Conservation (phyloP, 83 land plant genomes). For the Diphasiastrum complanatum region DNA sequence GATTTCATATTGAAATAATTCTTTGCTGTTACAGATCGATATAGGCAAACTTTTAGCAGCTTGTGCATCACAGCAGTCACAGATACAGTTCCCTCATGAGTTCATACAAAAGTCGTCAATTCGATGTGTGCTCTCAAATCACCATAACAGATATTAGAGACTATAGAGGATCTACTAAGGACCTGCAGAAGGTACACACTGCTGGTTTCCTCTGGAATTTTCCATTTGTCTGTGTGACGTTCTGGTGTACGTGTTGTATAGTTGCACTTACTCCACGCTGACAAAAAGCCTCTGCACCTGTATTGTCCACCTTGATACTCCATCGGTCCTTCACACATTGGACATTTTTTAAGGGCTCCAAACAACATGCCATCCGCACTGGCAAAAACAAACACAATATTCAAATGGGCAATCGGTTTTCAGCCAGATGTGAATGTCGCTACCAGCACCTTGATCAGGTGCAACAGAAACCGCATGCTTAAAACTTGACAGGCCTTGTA, state of each 20-base stretch:
- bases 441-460: too few relatives aligned
- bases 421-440: background rate
- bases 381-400: background rate
- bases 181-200: constrained; percentile 70
- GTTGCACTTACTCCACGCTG: constrained; percentile 92
- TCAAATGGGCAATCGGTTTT: background rate
- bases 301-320: constrained; percentile 67
- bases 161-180: constrained; percentile 1
- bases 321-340: constrained; percentile 59
- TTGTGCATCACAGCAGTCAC: background rate
- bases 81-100: background rate
- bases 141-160: background rate
- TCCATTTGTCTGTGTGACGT: constrained; percentile 80
- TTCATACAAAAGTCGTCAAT: too few relatives aligned
- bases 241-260: constrained; percentile 59
- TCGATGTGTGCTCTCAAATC: too few relatives aligned
- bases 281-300: constrained; percentile 60
- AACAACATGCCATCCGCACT: constrained; percentile 99
- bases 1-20: too few relatives aligned
- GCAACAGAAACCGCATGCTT: too few relatives aligned
- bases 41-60: background rate
- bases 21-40: background rate
- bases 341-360: constrained; percentile 75
- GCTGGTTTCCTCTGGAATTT: constrained; percentile 58
- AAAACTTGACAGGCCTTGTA: too few relatives aligned